Conservation (phyloP, 2,329 filamentous ascomycete species). For the Diaporthe ilicicola region DNA sequence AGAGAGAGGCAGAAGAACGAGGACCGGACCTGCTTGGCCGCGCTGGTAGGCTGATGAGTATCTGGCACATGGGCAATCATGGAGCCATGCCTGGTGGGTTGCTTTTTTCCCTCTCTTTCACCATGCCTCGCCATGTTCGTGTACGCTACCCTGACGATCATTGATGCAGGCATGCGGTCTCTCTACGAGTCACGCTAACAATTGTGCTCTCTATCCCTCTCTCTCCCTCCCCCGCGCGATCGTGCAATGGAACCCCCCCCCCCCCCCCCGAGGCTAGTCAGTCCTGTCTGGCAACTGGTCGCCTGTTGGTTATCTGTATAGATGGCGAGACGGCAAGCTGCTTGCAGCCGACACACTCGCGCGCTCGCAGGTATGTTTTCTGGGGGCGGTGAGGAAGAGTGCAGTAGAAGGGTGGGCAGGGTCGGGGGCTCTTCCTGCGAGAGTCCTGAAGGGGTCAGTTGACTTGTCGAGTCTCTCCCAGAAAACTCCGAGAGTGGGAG, state of each 20-base stretch:
- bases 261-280: not conserved
- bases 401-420: not conserved
- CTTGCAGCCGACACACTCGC: conserved; percentile 4
- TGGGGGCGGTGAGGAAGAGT: conserved; percentile 16
- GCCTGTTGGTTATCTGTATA: not conserved
- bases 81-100: not conserved
- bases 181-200: not conserved
- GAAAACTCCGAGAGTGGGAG: no score
- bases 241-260: not conserved
- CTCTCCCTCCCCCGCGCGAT: no score
- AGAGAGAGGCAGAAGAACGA: not conserved
- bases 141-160: conserved; percentile 6
- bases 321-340: not conserved
- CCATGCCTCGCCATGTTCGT: conserved; percentile 16
- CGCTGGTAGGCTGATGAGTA: not conserved
- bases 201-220: not conserved
- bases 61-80: not conserved
- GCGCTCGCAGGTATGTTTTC: not conserved
- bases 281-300: conserved; percentile 4
- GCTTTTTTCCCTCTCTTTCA: not conserved
- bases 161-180: not conserved
- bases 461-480: not conserved
- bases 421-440: not conserved
- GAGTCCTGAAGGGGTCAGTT: not conserved
- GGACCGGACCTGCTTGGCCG: not conserved